Base-by-base conservation (phyloP, 805 yeast genomes). In the Candida caryicola region DNA sequence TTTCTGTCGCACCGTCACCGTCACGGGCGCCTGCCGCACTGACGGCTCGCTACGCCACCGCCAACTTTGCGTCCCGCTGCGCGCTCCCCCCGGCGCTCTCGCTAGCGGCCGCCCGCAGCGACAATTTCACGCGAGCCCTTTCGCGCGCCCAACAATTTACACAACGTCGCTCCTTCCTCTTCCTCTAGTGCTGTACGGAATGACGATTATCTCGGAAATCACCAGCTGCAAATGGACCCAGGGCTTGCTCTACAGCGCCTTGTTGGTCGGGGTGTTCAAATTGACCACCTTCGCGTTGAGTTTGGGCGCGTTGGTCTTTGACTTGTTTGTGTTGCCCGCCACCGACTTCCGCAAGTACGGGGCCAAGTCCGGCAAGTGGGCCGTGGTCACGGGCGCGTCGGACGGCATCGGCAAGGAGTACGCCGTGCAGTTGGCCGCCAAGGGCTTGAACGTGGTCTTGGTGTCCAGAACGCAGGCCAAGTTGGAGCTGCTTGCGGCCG, bases 381-480 rank as follows among this genome's bases (percentile, higher is more conserved):
- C 97, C n/a, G 85, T 93, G 23, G 77, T 93, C 13, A 93, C 99
- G 5, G 99, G 99, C 41, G 95, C 97, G 3, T 87, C 97, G 33
- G 98, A 93, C 59, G 99, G 99, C 25, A 84, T 93, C 55, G 99
- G 99, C 41, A 88, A 90, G 59, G 96, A 93, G 60, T 93, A 77
- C 57, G 82, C 96, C 2, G 55, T 65, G 17, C 98, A 91, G 65
- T 74, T 93, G 62, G 99, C 98, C 9, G 62, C 73, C 37, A 80
- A 76, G 47, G 96, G 96, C 2, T 83, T 90, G 60, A 90, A 89
- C 51, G 61, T 93, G 33, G 81, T 87, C 9, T 73, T 93, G 49
- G 81, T 91, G 12, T 85, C 96, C 17, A 79, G 99, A 65, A 88
- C 95, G 13, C 74, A 74, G 55, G 68, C 85, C 21, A 91, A 90